Evolutionary conservation across 345 rosid genomes (phyloP).

Genomic region (Trapa incisa): DNA sequence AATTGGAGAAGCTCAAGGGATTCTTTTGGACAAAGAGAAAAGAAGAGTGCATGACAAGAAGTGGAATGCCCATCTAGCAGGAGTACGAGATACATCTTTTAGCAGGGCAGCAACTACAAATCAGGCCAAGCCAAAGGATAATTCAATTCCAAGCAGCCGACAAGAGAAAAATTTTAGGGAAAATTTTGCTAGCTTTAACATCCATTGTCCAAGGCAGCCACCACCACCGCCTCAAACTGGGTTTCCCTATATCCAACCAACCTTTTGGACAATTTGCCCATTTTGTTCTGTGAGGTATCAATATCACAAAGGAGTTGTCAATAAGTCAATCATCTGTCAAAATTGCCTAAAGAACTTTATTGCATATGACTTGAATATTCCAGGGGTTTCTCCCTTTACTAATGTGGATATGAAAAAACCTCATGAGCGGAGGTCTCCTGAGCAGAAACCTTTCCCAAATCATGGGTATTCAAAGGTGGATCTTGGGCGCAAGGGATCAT

Average conservation of each 20-base stretch:
- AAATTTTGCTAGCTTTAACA: slow-evolving; percentile 20
- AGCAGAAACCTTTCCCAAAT: slow-evolving; percentile 30
- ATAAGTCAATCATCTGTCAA: slow-evolving; percentile 34
- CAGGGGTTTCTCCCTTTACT: slow-evolving; percentile 17
- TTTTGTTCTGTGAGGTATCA: slow-evolving; percentile 43
- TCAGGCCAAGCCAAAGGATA: slow-evolving; percentile 25
- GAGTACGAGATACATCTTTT: slow-evolving; percentile 2
- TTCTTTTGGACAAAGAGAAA: slow-evolving; percentile 53
- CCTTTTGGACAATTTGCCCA: slow-evolving; percentile 69
- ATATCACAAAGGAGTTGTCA: slow-evolving; percentile 23
- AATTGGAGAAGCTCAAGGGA: slow-evolving; percentile 74
- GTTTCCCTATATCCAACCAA: slow-evolving; percentile 17
- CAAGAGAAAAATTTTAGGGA: slow-evolving; percentile 14
- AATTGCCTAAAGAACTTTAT: slow-evolving; percentile 33
- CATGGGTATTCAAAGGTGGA: slow-evolving; percentile 31
- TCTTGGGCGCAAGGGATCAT: slow-evolving; percentile 20
- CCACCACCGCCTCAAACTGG: slow-evolving; percentile 26
- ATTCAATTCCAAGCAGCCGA: slow-evolving; percentile 16
- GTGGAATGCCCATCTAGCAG: slow-evolving; percentile 14
- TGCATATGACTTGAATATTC: slow-evolving; percentile 34
- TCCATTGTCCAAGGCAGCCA: slow-evolving; percentile 21
- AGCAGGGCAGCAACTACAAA: slow-evolving; percentile 21
- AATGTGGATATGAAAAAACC: slow-evolving; percentile 22
- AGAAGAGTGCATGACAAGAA: slow-evolving; percentile 51
- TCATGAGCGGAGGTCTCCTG: slow-evolving; percentile 24